Base-by-base conservation (phyloP, 257 asterid genomes). In the Eucommia ulmoides region DNA sequence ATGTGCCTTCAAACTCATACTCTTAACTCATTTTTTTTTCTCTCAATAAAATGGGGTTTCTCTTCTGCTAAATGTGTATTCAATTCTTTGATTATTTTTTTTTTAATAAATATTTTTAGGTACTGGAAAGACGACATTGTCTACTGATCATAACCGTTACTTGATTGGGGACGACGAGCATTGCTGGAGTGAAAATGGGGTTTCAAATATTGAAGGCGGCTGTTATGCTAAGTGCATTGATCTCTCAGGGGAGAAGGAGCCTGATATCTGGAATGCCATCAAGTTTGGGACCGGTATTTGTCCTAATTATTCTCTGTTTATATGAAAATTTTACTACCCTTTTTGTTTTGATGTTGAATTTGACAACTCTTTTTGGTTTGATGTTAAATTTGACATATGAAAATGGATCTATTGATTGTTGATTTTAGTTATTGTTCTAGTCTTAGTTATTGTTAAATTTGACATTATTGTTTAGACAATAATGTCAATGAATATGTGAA, bases 81-180 rank as follows among this genome's bases (percentile, higher is more conserved):
- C 45, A 8, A 18, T 38, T 38, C n/a, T 14, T 18, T 3, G 10
- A 8, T 15, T 38, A 6, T 8, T 3, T 38, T 38, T 15, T 8
- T 38, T 6, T 3, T 38, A 3, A 8, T 14, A 7, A 3, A 2
- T 6, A 5, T 8, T 38, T 38, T 38, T 38, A 38, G 45, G 45
- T 38, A 38, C 45, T 14, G 45, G 45, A 38, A 38, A 29, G 12
- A 29, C 38, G 12, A 29, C 38, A 5, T 12, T 29, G 38, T 29
- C 38, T 29, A 29, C 38, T 38, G 45, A 38, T 38, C 45, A 38
- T 18, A 38, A 15, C n/a, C 45, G 45, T 2, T 38, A 38, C 16
- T 38, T 38, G n/a, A 38, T 38, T 38, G 45, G 45, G n/a, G 45
- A 38, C n/a, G 45, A 38, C n/a, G 45, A 38, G n/a, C 45, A 38